A percentile compares a stretch with the other conserved stretches of the same genome.
Conservation (phyloP, 331 rosid species). For the Rosa hybrid region DNA sequence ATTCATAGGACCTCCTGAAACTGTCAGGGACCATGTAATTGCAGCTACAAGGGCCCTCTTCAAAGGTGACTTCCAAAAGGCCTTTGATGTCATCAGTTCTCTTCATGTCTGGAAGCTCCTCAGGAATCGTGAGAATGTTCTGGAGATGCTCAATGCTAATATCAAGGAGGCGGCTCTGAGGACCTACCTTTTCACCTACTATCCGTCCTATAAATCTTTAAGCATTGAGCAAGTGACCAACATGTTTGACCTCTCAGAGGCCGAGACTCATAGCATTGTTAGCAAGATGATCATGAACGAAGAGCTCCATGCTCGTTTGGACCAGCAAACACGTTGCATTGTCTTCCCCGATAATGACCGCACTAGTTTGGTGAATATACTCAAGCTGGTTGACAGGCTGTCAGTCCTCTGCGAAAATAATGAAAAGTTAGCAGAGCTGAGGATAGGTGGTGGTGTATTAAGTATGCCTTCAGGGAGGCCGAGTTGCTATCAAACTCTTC, state of each 20-base stretch:
- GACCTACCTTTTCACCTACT: slow-evolving; percentile 80
- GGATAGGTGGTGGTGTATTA: slow-evolving; percentile 69
- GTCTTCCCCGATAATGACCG: slow-evolving; percentile 51
- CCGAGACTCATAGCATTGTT: slow-evolving; percentile 58
- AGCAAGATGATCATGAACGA: slow-evolving; percentile 86
- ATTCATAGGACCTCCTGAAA: slow-evolving; percentile 90
- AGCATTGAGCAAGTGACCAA: slow-evolving; percentile 67
- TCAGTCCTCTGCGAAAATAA: slow-evolving; percentile 71
- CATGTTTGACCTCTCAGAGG: slow-evolving; percentile 64
- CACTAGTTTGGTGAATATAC: slow-evolving; percentile 54
- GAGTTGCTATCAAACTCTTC: not conserved
- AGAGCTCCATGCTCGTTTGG: slow-evolving; percentile 74
- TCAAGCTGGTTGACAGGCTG: slow-evolving; percentile 65
- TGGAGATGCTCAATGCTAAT: slow-evolving; percentile 71
- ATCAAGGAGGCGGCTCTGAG: slow-evolving; percentile 87
- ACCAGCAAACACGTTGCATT: slow-evolving; percentile 31
- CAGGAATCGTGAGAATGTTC: slow-evolving; percentile 52
- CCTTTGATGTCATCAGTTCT: slow-evolving; percentile 65
- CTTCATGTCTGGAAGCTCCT: slow-evolving; percentile 88
- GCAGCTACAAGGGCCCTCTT: slow-evolving; percentile 79
- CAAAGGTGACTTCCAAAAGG: slow-evolving; percentile 71
- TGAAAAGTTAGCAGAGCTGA: slow-evolving; percentile 74
- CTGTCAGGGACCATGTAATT: slow-evolving; percentile 87
- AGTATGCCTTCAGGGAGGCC: slow-evolving; percentile 57
- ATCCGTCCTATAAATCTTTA: slow-evolving; percentile 66